Conservation (phyloP, 2,329 filamentous ascomycete species). For the Fusarium piperis region DNA sequence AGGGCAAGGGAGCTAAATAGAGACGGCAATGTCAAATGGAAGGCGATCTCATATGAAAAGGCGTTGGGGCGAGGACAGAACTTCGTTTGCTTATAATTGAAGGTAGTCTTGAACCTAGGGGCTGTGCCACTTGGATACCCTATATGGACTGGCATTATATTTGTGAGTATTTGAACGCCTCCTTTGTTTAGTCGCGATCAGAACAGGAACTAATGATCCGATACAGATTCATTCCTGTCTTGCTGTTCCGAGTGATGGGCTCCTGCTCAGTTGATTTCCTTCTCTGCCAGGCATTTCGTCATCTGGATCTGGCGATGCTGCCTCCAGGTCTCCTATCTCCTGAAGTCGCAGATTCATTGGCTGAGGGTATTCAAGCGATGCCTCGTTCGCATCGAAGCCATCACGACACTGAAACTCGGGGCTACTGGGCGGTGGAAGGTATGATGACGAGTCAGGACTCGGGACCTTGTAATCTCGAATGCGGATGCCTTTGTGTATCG, state of each 20-base stretch:
- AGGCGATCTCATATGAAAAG: conserved; percentile 38
- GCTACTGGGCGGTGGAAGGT: conserved; percentile 3
- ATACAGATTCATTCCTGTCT: not conserved
- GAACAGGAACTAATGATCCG: not conserved
- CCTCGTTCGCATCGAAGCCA: conserved; percentile 42
- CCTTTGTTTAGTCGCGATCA: not conserved
- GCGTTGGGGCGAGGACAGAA: conserved; percentile 45
- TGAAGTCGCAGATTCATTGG: conserved; percentile 4
- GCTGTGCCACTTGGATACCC: conserved; percentile 47
- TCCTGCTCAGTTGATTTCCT: not conserved
- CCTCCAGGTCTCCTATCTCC: not conserved
- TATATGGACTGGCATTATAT: conserved; percentile 26
- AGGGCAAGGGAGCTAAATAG: conserved; percentile 80
- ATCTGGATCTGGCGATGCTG: not conserved
- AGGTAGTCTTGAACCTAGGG: conserved; percentile 29
- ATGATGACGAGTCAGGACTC: not conserved
- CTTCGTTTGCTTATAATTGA: conserved; percentile 38
- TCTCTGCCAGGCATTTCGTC: not conserved
- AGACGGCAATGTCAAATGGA: conserved; percentile 29
- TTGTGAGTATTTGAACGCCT: not conserved
- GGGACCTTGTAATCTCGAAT: conserved; percentile 44
- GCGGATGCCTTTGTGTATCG: conserved; percentile 43
- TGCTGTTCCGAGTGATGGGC: conserved; percentile 16
- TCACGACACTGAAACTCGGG: conserved; percentile 44
- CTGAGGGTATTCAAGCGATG: conserved; percentile 17